phyloP scores from a whole-genome alignment of 805 yeast species.

The Metschnikowia koreensis region DNA sequence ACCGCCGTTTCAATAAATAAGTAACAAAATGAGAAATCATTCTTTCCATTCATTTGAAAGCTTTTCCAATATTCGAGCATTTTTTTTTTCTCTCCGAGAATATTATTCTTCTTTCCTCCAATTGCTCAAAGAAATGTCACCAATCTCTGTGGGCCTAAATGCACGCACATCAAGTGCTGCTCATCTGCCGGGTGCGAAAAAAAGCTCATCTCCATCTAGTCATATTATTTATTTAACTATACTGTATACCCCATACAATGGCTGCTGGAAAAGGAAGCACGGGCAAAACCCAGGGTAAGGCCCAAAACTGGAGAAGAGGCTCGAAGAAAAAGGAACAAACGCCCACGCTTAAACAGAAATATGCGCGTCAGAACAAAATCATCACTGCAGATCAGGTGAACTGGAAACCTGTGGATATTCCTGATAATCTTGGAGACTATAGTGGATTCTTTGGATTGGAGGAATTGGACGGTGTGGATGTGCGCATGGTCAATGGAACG shows the following conservation, averaged over 20 bases:
- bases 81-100: too few species aligned
- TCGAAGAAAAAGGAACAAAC: constrained; percentile 10
- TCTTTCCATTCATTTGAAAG: too few species aligned
- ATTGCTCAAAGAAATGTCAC: not conserved
- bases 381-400: constrained; percentile 51
- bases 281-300: not conserved
- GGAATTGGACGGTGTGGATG: constrained; percentile 90
- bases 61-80: too few species aligned
- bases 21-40: too few species aligned
- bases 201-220: constrained; percentile 6
- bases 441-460: constrained; percentile 92
- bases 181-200: constrained; percentile 3
- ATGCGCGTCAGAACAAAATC: constrained; percentile 33
- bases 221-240: too few species aligned
- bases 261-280: constrained; percentile 2
- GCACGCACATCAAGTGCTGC: not conserved
- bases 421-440: constrained; percentile 80
- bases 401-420: constrained; percentile 84
- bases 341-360: constrained; percentile 31
- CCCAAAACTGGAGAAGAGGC: not conserved
- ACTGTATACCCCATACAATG: constrained; percentile 1
- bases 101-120: too few species aligned
- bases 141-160: not conserved
- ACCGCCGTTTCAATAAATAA: too few species aligned
- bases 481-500: constrained; percentile 66